Evolutionary conservation across 73 alveolate genomes (phyloP).

Genomic region (Stentor coeruleus): DNA sequence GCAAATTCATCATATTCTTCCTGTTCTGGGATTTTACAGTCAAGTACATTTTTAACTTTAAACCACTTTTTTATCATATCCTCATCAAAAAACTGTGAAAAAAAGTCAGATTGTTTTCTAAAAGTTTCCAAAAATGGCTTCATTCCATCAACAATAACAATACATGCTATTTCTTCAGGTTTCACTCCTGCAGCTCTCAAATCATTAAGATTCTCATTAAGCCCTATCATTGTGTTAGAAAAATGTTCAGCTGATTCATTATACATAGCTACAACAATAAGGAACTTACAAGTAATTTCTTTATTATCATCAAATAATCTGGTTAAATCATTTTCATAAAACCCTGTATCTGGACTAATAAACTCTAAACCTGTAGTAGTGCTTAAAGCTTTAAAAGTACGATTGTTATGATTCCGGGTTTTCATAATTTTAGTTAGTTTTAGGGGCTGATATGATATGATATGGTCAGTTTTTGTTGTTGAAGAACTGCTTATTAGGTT

Average conservation of each 20-base stretch:
- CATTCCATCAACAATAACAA: constrained; percentile 9
- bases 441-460: too few relatives aligned
- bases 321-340: background rate
- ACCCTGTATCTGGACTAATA: constrained; percentile 3
- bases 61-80: background rate
- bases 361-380: background rate
- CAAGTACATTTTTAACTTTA: background rate
- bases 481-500: too few relatives aligned
- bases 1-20: constrained; percentile 12
- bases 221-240: constrained; percentile 34
- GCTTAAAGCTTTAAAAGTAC: background rate
- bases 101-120: background rate
- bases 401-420: background rate
- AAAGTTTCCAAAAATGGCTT: constrained; percentile 23
- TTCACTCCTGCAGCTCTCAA: background rate
- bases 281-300: background rate
- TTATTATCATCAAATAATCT: background rate
- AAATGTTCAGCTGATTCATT: constrained; percentile 36
- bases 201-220: constrained; percentile 28
- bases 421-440: too few relatives aligned
- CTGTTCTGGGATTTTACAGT: background rate
- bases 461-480: too few relatives aligned
- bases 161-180: background rate
- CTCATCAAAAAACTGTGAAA: constrained; percentile 25
- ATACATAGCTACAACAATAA: constrained; percentile 46